Conservation (phyloP, 78 protist genomes). For the Anaeramoeba flamelloides region DNA sequence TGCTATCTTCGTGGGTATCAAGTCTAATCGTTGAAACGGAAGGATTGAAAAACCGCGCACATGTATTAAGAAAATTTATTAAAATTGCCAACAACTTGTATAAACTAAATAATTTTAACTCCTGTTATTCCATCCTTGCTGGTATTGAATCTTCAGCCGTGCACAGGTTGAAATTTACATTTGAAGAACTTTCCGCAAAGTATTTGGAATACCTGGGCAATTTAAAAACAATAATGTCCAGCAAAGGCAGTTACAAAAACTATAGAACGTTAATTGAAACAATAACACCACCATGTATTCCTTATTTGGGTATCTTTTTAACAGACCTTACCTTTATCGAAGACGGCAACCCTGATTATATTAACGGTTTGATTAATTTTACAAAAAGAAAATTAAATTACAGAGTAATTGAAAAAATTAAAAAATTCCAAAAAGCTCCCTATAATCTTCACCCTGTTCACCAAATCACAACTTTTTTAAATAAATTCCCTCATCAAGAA, state of each 20-base stretch:
- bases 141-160: not conserved
- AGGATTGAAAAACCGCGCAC: not conserved
- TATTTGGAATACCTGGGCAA: not conserved
- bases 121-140: not conserved
- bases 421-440: not conserved
- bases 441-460: not conserved
- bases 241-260: not conserved
- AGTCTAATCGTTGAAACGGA: not conserved
- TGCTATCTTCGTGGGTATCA: not conserved
- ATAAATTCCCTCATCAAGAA: not conserved
- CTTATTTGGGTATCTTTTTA: not conserved
- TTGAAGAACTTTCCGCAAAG: not conserved
- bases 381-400: not conserved
- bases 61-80: not conserved
- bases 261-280: not conserved
- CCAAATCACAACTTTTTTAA: not conserved
- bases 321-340: not conserved
- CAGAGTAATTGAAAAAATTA: not conserved
- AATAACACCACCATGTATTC: not conserved
- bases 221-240: not conserved
- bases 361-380: not conserved
- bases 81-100: not conserved
- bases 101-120: not conserved
- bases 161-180: not conserved
- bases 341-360: not conserved